These are phyloP conservation scores for Herpetomonas muscarum DNA, from an alignment of 208 protist genomes.

Conservation along the genomic window DNA sequence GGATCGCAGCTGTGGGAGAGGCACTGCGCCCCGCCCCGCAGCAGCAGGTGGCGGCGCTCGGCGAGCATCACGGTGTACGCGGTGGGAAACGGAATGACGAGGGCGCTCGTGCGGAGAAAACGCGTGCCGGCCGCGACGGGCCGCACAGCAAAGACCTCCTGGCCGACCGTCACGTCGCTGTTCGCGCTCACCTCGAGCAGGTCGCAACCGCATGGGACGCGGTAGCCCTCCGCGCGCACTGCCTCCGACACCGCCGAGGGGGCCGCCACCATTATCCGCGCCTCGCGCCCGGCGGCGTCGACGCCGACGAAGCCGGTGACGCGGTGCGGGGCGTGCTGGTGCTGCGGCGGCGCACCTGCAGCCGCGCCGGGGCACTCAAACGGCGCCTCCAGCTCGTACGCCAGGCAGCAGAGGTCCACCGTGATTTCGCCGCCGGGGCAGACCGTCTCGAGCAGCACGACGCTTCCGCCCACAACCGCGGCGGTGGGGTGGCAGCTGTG, in stretches of 20 bases:
- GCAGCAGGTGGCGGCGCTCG: slow-evolving; percentile 62
- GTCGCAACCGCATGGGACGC: slow-evolving; percentile 28
- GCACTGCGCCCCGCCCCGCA: slow-evolving; percentile 67
- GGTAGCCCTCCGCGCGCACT: slow-evolving; percentile 34
- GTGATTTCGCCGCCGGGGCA: slow-evolving; percentile 56
- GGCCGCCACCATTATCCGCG: slow-evolving; percentile 41
- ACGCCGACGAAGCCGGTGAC: slow-evolving; percentile 58
- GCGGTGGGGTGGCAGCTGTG: slow-evolving; percentile 71
- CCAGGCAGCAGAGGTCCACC: slow-evolving; percentile 63
- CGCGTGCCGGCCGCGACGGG: slow-evolving; percentile 45
- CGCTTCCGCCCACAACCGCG: slow-evolving; percentile 43
- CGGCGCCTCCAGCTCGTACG: slow-evolving; percentile 41
- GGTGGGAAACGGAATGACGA: slow-evolving; percentile 64
- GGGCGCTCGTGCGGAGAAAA: slow-evolving; percentile 57
- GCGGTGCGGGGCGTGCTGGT: slow-evolving; percentile 16
- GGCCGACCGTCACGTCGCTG: slow-evolving; percentile 35
- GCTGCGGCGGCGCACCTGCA: slow-evolving; percentile 23
- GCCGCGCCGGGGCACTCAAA: slow-evolving; percentile 36
- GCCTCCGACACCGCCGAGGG: slow-evolving; percentile 45
- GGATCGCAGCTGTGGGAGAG: slow-evolving; percentile 83
- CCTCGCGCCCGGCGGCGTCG: slow-evolving; percentile 18
- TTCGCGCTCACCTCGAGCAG: slow-evolving; percentile 51
- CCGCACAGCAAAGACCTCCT: slow-evolving; percentile 48
- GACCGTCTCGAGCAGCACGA: slow-evolving; percentile 58
- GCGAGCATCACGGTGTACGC: slow-evolving; percentile 65